These are phyloP conservation scores for Pyricularia sp. DNA, from an alignment of 2,329 filamentous ascomycete species.

Conservation along the genomic window DNA sequence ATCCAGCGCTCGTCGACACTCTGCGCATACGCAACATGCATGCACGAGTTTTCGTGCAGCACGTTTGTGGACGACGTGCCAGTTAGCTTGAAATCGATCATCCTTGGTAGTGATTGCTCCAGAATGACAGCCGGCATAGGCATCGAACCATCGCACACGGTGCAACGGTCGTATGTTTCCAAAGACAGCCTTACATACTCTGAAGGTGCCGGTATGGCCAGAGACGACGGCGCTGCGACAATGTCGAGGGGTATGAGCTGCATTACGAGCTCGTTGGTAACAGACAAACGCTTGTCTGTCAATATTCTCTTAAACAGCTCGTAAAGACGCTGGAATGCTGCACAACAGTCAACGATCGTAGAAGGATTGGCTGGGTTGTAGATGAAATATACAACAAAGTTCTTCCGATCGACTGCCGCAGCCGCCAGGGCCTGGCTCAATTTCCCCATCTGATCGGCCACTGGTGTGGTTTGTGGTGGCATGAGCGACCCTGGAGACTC, in stretches of 20 bases:
- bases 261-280: conserved; percentile 59
- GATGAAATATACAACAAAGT: conserved; percentile 68
- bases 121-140: conserved; percentile 64
- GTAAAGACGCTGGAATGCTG: conserved; percentile 64
- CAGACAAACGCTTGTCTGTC: conserved; percentile 35
- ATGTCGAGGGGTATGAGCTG: conserved; percentile 64
- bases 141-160: conserved; percentile 42
- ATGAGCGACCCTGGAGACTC: conserved; percentile 19
- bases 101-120: conserved; percentile 58
- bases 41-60: conserved; percentile 67
- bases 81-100: conserved; percentile 66
- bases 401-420: conserved; percentile 34
- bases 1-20: conserved; percentile 73
- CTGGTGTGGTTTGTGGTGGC: conserved; percentile 32
- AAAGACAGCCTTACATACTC: conserved; percentile 57
- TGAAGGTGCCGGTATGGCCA: conserved; percentile 52
- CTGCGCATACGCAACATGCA: conserved; percentile 71
- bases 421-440: conserved; percentile 36
- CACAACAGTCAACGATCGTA: conserved; percentile 61
- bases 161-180: conserved; percentile 71
- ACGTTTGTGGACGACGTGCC: conserved; percentile 61
- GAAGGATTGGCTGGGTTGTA: conserved; percentile 55
- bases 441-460: conserved; percentile 38
- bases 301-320: conserved; percentile 48
- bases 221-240: conserved; percentile 52